Evolutionary conservation across 257 asterid species (phyloP).

Genomic region (Handroanthus guayacan): DNA sequence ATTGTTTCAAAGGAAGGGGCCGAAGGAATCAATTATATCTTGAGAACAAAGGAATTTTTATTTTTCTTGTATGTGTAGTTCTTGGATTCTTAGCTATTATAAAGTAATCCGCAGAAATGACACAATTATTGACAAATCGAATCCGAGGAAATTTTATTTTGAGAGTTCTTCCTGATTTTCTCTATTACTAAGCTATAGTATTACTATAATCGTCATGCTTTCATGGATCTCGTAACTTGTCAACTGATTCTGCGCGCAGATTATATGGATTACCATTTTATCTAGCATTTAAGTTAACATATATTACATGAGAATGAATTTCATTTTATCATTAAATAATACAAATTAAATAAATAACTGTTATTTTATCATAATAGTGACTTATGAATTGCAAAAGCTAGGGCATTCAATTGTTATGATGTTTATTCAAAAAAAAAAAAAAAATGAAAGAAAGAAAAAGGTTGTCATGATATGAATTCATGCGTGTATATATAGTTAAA

Average conservation of each 20-base stretch:
- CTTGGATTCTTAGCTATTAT: slow-evolving; percentile 62
- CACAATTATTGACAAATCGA: slow-evolving; percentile 43
- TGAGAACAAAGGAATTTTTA: slow-evolving; percentile 82
- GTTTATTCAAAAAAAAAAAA: no score
- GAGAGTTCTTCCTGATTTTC: slow-evolving; percentile 74
- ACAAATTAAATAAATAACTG: no score
- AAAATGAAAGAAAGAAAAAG: no score
- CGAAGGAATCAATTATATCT: slow-evolving; percentile 65
- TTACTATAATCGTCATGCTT: slow-evolving; percentile 57
- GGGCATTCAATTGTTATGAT: no score
- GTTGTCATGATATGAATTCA: no score
- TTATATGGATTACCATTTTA: slow-evolving; percentile 9
- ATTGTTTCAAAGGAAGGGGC: slow-evolving; percentile 43
- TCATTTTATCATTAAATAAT: no score
- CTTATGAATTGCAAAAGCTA: no score
- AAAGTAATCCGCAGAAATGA: slow-evolving; percentile 54
- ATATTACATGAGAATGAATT: no score
- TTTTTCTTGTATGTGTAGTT: slow-evolving; percentile 63
- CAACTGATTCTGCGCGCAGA: slow-evolving; percentile 11
- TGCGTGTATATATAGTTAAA: no score
- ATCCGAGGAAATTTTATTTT: slow-evolving; percentile 73
- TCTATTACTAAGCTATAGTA: slow-evolving; percentile 60
- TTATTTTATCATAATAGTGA: no score
- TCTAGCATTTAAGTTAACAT: no score
- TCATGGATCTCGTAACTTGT: slow-evolving; percentile 49